Evolutionary conservation across 1,284 basidiomycete genomes (phyloP).

Genomic region (Bondarzewia mesenterica): DNA sequence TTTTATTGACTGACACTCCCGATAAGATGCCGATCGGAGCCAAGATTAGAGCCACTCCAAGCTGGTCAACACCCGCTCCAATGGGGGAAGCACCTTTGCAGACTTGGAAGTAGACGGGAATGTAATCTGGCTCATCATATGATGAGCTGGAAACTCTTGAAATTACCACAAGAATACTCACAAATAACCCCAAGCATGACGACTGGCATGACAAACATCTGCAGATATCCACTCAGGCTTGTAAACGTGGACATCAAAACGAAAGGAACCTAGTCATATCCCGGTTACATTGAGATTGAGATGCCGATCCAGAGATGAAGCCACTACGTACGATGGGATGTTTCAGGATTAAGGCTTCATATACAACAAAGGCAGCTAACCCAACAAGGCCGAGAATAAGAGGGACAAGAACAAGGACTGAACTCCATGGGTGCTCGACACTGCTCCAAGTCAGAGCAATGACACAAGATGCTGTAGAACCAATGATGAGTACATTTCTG

Average conservation of each 20-base stretch:
- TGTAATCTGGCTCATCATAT: too few relatives aligned
- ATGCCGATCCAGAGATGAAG: not conserved
- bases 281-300: not conserved
- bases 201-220: conserved; percentile 8
- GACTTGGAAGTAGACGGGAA: conserved; percentile 35
- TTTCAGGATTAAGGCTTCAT: conserved; percentile 16
- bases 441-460: conserved; percentile 33
- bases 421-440: conserved; percentile 26
- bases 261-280: conserved; percentile 19
- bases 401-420: conserved; percentile 25
- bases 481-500: conserved; percentile 30
- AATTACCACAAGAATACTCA: conserved; percentile 5
- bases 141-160: not conserved
- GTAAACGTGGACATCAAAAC: conserved; percentile 21
- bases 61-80: conserved; percentile 29
- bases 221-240: conserved; percentile 20
- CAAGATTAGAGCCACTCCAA: conserved; percentile 26
- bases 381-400: conserved; percentile 25
- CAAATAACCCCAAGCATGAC: not conserved
- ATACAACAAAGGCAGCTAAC: conserved; percentile 17
- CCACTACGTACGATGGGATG: conserved; percentile 20
- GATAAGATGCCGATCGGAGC: conserved; percentile 22
- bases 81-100: conserved; percentile 30
- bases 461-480: conserved; percentile 20
- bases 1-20: conserved; percentile 22